These are phyloP conservation scores for Candida albicans DNA, from an alignment of 1,139 yeast species.

Conservation along the genomic window DNA sequence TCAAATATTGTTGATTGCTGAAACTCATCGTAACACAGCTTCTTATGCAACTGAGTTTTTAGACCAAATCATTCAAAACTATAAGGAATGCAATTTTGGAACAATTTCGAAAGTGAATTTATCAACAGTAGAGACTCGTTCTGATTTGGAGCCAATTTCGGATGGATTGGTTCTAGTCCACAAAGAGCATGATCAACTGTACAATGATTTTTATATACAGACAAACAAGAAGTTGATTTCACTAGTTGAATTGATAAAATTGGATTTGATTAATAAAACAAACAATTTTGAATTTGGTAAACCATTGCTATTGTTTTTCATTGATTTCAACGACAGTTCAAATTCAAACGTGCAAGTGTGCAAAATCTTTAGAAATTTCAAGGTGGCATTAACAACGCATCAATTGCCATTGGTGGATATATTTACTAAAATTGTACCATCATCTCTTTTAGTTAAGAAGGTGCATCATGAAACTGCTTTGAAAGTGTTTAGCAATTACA, in stretches of 20 bases:
- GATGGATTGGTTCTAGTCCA: slow-evolving; percentile 36
- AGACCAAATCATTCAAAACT: slow-evolving; percentile 40
- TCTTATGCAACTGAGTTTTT: slow-evolving; percentile 37
- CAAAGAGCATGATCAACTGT: slow-evolving; percentile 21
- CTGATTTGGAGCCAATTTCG: slow-evolving; percentile 33
- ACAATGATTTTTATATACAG: slow-evolving; percentile 31
- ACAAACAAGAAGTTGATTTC: slow-evolving; percentile 29
- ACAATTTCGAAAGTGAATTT: slow-evolving; percentile 33
- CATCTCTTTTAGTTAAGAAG: slow-evolving; percentile 45
- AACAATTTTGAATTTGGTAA: slow-evolving; percentile 44
- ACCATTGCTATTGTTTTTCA: slow-evolving; percentile 49
- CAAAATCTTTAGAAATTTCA: slow-evolving; percentile 49
- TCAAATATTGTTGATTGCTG: slow-evolving; percentile 51
- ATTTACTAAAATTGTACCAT: slow-evolving; percentile 59
- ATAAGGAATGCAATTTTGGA: slow-evolving; percentile 53
- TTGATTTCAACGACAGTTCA: slow-evolving; percentile 44
- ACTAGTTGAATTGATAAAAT: slow-evolving; percentile 36
- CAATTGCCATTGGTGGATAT: slow-evolving; percentile 46
- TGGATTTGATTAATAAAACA: slow-evolving; percentile 44
- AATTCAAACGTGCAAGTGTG: slow-evolving; percentile 50
- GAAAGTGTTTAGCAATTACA: slow-evolving; percentile 49
- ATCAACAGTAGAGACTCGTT: slow-evolving; percentile 30
- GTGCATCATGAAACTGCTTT: slow-evolving; percentile 36
- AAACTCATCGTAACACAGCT: slow-evolving; percentile 19
- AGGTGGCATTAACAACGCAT: slow-evolving; percentile 37